Base-by-base conservation (phyloP, 2,329 filamentous ascomycete species). In the Harringtonia aguacate region DNA sequence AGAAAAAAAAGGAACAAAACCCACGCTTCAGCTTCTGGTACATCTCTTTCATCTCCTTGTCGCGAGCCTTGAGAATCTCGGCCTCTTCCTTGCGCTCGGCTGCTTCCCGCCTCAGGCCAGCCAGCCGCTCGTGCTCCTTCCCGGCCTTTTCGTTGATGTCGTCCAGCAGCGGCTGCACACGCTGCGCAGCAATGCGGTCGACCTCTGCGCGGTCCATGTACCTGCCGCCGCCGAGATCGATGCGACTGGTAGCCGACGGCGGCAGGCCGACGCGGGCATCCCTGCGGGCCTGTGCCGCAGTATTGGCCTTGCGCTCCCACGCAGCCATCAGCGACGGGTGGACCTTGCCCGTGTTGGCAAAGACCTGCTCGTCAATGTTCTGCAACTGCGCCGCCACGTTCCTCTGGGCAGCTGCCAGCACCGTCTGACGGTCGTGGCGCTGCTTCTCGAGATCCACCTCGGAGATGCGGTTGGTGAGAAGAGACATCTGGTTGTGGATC, bases 91-190 rank as follows among this genome's bases (percentile, higher is more conserved):
- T 57, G 27, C 50, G 50, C 9, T 53, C 56, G 34, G 86, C 79
- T 48, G 78, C 69, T 47, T 87, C 82, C 17, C 79, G 58, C 35
- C 74, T 72, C 12, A 75, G 61, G 50, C 80, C 75, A 38, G 79
- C 69, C 48, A 84, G 73, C 47, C 80, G 73, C 39, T 82, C 84
- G 33, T 77, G 71, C 57, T 87, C 81, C 48, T 72, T 71, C 56
- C 88, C 83, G 0, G 85, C 85, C 56, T 81, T 85, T 41, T 85
- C 80, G 43, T 81, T 80, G 49, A 95, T 92, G 51, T 94, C 85
- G 52, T 95, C 82, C 7, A 95, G 61, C 0, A 92, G 79, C 5
- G 89, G 89, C 58, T 90, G 85, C 15, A 95, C 75, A 52, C 81
- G 79, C 37, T 74, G 77, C 13, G 78, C 74, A 3, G 89, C 89